Evolutionary conservation across 2,329 filamentous ascomycete species (phyloP), one percentile per base, ranked within the genome.

Genomic region (Fusarium nanum): DNA sequence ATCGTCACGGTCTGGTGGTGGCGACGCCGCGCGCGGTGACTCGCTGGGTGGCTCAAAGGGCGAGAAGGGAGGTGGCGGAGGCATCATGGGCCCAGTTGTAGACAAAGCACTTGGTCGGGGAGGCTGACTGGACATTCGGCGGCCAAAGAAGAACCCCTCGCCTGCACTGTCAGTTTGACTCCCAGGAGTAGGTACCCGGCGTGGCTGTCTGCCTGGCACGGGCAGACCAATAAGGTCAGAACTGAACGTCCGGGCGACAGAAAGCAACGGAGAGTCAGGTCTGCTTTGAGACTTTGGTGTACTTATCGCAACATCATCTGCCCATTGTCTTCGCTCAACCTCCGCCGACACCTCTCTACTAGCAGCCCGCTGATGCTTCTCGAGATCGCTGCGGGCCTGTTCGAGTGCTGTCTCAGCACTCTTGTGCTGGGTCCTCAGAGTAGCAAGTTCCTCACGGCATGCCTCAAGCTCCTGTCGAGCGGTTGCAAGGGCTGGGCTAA

Each of bases 381-480:
- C 85, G 4, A 86, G 78, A 9, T 88, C 86, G 16, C 81, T 77
- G 50, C 78, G 82, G 2, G 82, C 78, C 66, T 92, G 87, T 28
- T 86, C 81, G 2, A 94, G 82, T 7, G 91, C 88, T 11, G 87
- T 83, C 74, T 96, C 87, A 11, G 90, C 84, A 66, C 91, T 86
- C 70, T 91, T 87, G 23, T 90, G 85, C n/a, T 88, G 87, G 62
- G 86, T 86, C 67, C 89, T 88, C 5, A 97, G 81, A 18, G 85
- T 81, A 47, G 89, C 87, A 27, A 92, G 79, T 67, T 90, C 85
- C 6, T 85, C 82, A 56, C 87, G 88, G 57, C 89, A 87, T 23
- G 86, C 82, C 16, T 86, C 83, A 4, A 92, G 81, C 61, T 94
- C 90, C 65, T 88, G 85, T 61, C 91, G 88, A 10, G 91, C 84